Conservation (phyloP, 1,139 yeast species). For the Eremothecium gossypii region DNA sequence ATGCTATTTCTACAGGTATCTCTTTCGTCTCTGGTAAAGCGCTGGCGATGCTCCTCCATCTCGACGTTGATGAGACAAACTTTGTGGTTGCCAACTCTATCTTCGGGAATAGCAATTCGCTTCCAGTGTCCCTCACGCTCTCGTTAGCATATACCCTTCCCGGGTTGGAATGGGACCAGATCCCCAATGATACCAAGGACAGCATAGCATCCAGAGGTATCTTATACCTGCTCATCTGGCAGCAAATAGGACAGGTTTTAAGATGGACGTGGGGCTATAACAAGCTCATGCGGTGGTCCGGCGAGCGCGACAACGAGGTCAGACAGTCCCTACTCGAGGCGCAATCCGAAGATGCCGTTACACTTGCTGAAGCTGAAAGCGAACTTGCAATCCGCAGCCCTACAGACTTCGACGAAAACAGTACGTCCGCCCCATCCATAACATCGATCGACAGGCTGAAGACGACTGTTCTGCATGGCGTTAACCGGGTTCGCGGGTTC, state of each 20-base stretch:
- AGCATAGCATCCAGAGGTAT: slow-evolving; percentile 69
- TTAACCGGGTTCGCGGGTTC: slow-evolving; percentile 28
- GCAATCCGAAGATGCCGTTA: slow-evolving; percentile 5
- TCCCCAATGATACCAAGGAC: slow-evolving; percentile 52
- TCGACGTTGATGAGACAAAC: slow-evolving; percentile 59
- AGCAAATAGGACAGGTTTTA: slow-evolving; percentile 67
- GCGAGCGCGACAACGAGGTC: slow-evolving; percentile 19
- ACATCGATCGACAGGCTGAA: not conserved
- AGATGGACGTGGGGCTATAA: slow-evolving; percentile 84
- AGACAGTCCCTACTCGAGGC: not conserved
- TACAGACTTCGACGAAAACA: not conserved
- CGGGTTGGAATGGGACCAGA: slow-evolving; percentile 63
- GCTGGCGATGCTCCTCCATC: slow-evolving; percentile 37
- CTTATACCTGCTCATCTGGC: slow-evolving; percentile 59
- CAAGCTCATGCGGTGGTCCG: slow-evolving; percentile 42
- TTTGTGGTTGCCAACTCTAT: slow-evolving; percentile 77
- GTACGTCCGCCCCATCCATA: not conserved
- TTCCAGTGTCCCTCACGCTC: slow-evolving; percentile 66
- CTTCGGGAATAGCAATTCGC: slow-evolving; percentile 71
- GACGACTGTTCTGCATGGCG: not conserved
- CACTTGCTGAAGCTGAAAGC: not conserved
- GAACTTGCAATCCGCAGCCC: not conserved
- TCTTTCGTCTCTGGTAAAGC: slow-evolving; percentile 46
- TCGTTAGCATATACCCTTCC: slow-evolving; percentile 66
- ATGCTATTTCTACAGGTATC: slow-evolving; percentile 49